Conservation (phyloP, 2,329 filamentous ascomycete species). For the Fusarium chaquense region DNA sequence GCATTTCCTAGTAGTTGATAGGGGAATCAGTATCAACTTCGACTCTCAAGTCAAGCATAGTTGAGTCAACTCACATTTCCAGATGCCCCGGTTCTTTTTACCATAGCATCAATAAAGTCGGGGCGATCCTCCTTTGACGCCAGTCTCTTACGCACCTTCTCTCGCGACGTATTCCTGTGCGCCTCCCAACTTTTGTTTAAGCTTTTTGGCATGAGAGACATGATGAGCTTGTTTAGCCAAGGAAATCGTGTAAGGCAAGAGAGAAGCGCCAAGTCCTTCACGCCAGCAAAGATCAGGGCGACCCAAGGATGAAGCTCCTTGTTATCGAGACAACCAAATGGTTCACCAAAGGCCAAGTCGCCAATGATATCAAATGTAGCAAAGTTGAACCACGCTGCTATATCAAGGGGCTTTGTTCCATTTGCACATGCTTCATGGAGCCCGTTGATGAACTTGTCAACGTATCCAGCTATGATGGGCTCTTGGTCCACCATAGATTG, state of each 20-base stretch:
- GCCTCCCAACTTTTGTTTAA: accelerated
- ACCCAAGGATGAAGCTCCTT: not conserved
- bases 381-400: constrained; percentile 28
- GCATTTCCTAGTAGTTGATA: not conserved
- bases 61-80: not conserved
- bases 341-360: constrained; percentile 25
- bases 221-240: not conserved
- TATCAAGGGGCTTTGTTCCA: constrained; percentile 15
- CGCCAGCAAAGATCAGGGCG: not conserved
- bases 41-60: accelerated
- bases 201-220: not conserved
- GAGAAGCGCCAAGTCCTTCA: not conserved
- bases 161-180: not conserved
- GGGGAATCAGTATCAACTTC: accelerated
- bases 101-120: not conserved
- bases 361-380: constrained; percentile 22
- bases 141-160: not conserved
- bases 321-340: constrained; percentile 19
- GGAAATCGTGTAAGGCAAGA: not conserved
- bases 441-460: constrained; percentile 10
- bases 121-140: not conserved
- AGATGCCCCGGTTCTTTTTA: not conserved
- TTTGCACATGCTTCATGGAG: constrained; percentile 7
- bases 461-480: constrained; percentile 16
- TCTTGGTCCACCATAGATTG: constrained; percentile 24